Base-by-base conservation (phyloP, 2,329 filamentous ascomycete species). In the Aciculosporium take region DNA sequence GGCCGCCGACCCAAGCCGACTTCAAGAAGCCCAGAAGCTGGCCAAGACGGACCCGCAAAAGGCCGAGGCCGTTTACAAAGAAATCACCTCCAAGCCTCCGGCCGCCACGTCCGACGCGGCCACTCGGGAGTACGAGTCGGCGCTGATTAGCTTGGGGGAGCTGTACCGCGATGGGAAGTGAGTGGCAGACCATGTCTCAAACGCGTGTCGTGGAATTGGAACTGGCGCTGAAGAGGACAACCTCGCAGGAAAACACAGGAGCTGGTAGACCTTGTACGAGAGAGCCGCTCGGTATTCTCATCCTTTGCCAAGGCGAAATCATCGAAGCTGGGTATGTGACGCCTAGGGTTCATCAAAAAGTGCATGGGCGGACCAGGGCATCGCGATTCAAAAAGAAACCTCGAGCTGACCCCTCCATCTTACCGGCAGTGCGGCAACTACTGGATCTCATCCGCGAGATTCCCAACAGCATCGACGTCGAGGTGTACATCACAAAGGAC, bases 241-340 rank as follows among this genome's bases (percentile, higher is more conserved):
- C 17, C 3, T 9, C 40, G 31, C 40, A 87, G 81, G 65, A 84
- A 84, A 61, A 71, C 81, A 53, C 72, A 91, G 57, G 84, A 94
- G 56, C 78, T 98, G 46, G 85, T 93, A 48, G 80, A 87, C 54
- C 74, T 98, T 50, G 81, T 98, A 55, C 88, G 82, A 57, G 84
- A 85, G 61, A 94, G 87, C 63, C 79, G 89, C 57, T 83, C 84
- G 50, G 84, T 91, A 34, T 79, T 98, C 50, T 95, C 89, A 44
- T 91, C 85, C 49, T 96, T 98, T 63, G 91, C 91, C 50, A 95
- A 96, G 72, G 91, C 93, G 48, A 98, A 98, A 76, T 96, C 91
- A 25, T 85, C 91, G 43, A 98, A 98, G 68, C 72, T 98, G 48
- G 86, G 91, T 96, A 79, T 50, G 80, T 48, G 34, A 28, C 10